Evolutionary conservation across 257 asterid genomes (phyloP).

Genomic region (Mitragyna speciosa): DNA sequence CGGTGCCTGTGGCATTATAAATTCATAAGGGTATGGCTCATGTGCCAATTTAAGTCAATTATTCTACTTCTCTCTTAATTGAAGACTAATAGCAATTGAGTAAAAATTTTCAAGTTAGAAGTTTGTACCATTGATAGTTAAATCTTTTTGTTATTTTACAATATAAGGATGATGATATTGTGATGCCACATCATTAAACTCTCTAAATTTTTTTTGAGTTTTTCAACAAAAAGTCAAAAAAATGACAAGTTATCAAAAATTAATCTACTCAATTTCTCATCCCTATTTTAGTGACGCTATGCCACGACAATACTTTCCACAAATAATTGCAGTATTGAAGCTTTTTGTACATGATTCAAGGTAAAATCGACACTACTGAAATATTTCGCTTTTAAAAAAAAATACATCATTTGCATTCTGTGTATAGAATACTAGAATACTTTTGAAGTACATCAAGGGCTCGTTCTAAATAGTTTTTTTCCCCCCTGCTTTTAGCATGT

Average conservation of each 20-base stretch:
- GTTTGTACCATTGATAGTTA: background rate
- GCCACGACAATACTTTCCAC: too few species aligned
- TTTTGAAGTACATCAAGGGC: background rate
- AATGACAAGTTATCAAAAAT: too few species aligned
- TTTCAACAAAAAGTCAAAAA: too few species aligned
- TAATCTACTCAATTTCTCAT: too few species aligned
- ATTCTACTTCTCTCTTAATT: background rate
- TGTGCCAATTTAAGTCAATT: background rate
- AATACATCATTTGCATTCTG: background rate
- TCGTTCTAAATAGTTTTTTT: too few species aligned
- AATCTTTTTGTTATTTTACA: background rate
- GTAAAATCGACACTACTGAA: background rate
- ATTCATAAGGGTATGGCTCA: background rate
- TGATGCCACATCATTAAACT: too few species aligned
- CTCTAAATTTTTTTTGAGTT: too few species aligned
- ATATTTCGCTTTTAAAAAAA: background rate
- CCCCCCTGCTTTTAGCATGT: too few species aligned
- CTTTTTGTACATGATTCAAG: background rate
- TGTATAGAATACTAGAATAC: too few species aligned
- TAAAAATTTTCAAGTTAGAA: background rate
- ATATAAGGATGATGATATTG: background rate
- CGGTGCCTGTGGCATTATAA: background rate
- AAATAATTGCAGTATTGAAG: too few species aligned
- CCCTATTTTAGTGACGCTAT: too few species aligned
- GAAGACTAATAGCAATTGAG: background rate